phyloP scores from a whole-genome alignment of 176 grass and related monocot genomes.

The Lolium perenne region DNA sequence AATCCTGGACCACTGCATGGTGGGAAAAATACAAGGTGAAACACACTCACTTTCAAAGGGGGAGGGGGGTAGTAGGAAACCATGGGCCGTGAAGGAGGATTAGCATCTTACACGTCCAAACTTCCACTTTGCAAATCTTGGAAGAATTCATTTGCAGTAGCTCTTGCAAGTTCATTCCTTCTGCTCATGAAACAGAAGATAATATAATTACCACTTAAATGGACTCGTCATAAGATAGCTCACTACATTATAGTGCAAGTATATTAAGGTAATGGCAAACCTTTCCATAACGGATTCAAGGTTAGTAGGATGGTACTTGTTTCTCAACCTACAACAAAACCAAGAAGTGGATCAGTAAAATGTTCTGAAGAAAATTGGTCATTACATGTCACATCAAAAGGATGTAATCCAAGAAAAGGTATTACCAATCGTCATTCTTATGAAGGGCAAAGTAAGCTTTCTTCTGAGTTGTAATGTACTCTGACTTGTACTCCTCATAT shows the following conservation, averaged over 20 bases:
- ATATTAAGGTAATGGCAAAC: constrained; percentile 52
- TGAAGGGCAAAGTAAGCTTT: constrained; percentile 93
- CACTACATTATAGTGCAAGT: constrained; percentile 30
- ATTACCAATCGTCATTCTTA: constrained; percentile 92
- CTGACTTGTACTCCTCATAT: constrained; percentile 94
- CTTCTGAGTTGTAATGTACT: constrained; percentile 98
- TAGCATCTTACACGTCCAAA: constrained; percentile 72
- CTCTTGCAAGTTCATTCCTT: constrained; percentile 61
- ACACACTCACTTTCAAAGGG: not conserved
- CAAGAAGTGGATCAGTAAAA: constrained; percentile 30
- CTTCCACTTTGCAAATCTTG: constrained; percentile 85
- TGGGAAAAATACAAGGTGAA: constrained; percentile 38
- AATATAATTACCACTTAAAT: constrained; percentile 21
- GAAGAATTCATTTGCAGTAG: constrained; percentile 78
- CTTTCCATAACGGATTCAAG: constrained; percentile 87
- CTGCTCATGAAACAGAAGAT: constrained; percentile 34
- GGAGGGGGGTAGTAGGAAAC: not conserved
- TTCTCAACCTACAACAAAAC: constrained; percentile 77
- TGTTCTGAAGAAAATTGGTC: constrained; percentile 22
- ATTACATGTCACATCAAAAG: constrained; percentile 11
- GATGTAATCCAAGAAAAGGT: constrained; percentile 7
- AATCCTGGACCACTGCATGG: constrained; percentile 78
- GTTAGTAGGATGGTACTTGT: constrained; percentile 98
- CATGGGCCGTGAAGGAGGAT: not conserved
- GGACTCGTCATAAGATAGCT: not conserved